Conservation (phyloP, 2,329 filamentous ascomycete species). For the Aspergillus bombycis region DNA sequence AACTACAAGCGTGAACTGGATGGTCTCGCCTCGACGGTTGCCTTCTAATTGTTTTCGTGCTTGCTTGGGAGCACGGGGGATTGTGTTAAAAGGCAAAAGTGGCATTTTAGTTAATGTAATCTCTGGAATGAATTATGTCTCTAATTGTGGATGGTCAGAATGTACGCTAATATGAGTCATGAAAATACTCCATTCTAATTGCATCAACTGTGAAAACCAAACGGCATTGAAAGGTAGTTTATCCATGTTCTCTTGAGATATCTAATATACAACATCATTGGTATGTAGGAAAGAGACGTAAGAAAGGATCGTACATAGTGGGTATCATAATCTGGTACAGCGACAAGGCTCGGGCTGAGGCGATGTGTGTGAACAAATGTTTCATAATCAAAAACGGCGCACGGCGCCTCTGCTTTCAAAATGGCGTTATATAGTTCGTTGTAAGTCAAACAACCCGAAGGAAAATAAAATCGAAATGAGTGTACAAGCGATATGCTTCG, state of each 20-base stretch:
- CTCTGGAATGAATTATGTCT: background rate
- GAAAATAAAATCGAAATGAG: background rate
- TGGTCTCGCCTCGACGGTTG: slow-evolving; percentile 67
- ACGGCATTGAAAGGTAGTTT: background rate
- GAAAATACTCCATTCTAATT: background rate
- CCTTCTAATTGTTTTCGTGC: slow-evolving; percentile 58
- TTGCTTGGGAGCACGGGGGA: background rate
- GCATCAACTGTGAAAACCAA: background rate
- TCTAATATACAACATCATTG: slow-evolving; percentile 3
- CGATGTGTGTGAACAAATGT: background rate
- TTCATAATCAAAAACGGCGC: background rate
- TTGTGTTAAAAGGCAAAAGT: background rate
- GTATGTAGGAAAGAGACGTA: background rate
- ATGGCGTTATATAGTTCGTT: background rate
- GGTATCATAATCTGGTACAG: slow-evolving; percentile 8
- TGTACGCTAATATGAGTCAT: background rate
- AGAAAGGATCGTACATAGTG: slow-evolving; percentile 8
- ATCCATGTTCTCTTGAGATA: background rate
- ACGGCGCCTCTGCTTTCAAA: background rate
- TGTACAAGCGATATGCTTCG: background rate
- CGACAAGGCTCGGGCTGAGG: background rate
- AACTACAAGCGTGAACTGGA: slow-evolving; percentile 75
- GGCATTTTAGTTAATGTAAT: background rate
- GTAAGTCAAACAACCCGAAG: background rate
- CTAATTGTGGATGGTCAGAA: background rate